A percentile compares a stretch with the other conserved stretches of the same genome.
phyloP scores from a whole-genome alignment of 305 asterid species.

The Vinca major region DNA sequence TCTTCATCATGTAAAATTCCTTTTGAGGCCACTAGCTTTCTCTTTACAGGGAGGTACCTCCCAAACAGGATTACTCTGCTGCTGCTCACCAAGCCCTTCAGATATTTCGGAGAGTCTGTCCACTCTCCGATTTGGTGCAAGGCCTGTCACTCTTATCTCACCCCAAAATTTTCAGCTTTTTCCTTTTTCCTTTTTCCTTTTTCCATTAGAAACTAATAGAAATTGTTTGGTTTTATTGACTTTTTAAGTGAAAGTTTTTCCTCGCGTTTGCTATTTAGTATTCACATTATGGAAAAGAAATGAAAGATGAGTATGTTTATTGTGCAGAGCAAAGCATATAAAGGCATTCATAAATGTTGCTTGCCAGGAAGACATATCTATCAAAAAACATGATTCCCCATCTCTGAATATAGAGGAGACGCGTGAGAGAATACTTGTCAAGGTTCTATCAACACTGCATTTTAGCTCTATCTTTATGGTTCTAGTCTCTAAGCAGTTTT shows the following conservation, averaged over 20 bases:
- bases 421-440: slow-evolving; percentile 46
- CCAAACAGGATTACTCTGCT: slow-evolving; percentile 72
- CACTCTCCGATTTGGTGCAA: slow-evolving; percentile 82
- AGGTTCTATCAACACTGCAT: slow-evolving; percentile 29
- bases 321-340: slow-evolving; percentile 70
- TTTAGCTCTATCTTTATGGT: slow-evolving; percentile 7
- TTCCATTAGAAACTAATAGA: neutral
- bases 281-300: slow-evolving; percentile 6
- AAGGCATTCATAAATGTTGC: slow-evolving; percentile 42
- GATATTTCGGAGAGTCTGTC: slow-evolving; percentile 75
- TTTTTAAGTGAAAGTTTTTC: neutral
- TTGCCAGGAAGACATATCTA: slow-evolving; percentile 34
- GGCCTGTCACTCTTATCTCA: slow-evolving; percentile 29
- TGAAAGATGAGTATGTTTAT: slow-evolving; percentile 14
- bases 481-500: slow-evolving; percentile 15
- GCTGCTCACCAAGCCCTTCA: slow-evolving; percentile 84
- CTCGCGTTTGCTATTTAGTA: neutral
- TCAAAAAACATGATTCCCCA: slow-evolving; percentile 17
- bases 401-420: slow-evolving; percentile 37
- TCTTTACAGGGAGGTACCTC: slow-evolving; percentile 66
- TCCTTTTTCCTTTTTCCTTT: too few relatives aligned
- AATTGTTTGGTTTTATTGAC: neutral
- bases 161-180: too few relatives aligned
- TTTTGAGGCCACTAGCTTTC: slow-evolving; percentile 17
- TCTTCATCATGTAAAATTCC: slow-evolving; percentile 15